phyloP scores from a whole-genome alignment of 2,329 filamentous ascomycete genomes.

The Colletotrichum gigasporum region DNA sequence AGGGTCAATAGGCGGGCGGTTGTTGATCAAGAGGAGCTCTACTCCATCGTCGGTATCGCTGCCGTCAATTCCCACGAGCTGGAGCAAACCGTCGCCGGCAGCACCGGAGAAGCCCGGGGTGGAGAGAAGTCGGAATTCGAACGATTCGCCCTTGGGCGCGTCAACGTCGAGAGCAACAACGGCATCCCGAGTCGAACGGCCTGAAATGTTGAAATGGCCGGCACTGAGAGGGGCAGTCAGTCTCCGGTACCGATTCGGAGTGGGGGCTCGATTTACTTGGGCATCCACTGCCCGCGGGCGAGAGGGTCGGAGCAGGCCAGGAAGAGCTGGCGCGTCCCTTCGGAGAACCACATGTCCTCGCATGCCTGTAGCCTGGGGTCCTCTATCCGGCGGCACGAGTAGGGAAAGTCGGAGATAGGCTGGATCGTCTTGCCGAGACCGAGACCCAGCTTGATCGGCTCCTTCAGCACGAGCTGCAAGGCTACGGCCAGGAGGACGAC shows the following conservation, averaged over 20 bases:
- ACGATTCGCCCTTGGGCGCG: constrained; percentile 33
- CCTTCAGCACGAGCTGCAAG: constrained; percentile 34
- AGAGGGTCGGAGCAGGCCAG: constrained; percentile 40
- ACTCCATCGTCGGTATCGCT: constrained; percentile 35
- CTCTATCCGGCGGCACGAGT: constrained; percentile 40
- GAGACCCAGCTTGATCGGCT: constrained; percentile 33
- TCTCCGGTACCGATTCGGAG: not conserved
- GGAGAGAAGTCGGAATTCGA: constrained; percentile 36
- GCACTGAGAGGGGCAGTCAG: constrained; percentile 9
- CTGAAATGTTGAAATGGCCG: constrained; percentile 37
- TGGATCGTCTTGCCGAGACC: constrained; percentile 37
- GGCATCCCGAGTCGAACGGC: constrained; percentile 41
- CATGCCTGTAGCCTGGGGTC: constrained; percentile 39
- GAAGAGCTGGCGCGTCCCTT: constrained; percentile 40
- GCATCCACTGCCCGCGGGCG: constrained; percentile 36
- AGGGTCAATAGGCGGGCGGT: constrained; percentile 37
- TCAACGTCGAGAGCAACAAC: constrained; percentile 45
- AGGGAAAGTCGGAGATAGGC: constrained; percentile 40
- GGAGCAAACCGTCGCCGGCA: constrained; percentile 40
- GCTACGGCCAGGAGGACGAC: constrained; percentile 30
- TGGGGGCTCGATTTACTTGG: constrained; percentile 33
- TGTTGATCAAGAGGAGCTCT: constrained; percentile 38
- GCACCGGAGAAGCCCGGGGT: constrained; percentile 42
- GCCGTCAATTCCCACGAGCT: constrained; percentile 42
- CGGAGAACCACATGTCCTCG: constrained; percentile 45